A percentile compares a stretch with the other conserved stretches of the same genome.
Conservation (phyloP, 306 rosid species). For the Nissolia schottii region DNA sequence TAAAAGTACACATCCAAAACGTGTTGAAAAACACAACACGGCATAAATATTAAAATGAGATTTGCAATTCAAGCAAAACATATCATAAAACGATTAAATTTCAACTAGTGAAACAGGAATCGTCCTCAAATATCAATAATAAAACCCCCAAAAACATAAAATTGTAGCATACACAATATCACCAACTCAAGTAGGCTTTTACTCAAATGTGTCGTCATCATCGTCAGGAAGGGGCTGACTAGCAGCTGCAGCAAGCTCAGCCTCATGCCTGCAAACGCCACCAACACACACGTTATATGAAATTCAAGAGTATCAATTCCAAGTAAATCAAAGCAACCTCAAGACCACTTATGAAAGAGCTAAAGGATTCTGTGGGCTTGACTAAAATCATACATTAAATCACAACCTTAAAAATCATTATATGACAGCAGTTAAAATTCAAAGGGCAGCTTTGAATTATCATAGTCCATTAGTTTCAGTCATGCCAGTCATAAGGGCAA, state of each 20-base stretch:
- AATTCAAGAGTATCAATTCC: too few relatives aligned
- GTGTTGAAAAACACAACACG: too few relatives aligned
- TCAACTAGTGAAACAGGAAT: too few relatives aligned
- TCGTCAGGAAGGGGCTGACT: constrained; percentile 83
- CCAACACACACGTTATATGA: background rate
- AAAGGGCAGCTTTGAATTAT: too few relatives aligned
- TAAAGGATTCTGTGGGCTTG: background rate
- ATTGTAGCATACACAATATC: constrained; percentile 30
- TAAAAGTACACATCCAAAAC: too few relatives aligned
- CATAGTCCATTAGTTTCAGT: too few relatives aligned
- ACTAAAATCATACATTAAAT: too few relatives aligned
- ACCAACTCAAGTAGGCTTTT: constrained; percentile 1
- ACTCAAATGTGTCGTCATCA: constrained; percentile 71
- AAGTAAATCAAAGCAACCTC: background rate
- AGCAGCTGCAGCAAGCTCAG: constrained; percentile 60
- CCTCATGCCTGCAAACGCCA: constrained; percentile 55
- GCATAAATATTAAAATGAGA: too few relatives aligned
- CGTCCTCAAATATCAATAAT: constrained; percentile 10
- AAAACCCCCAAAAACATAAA: too few relatives aligned
- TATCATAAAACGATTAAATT: too few relatives aligned
- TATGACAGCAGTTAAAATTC: background rate
- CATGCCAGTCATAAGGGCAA: too few relatives aligned
- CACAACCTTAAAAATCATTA: too few relatives aligned
- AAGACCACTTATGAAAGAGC: background rate
- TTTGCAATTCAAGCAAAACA: background rate